These are phyloP conservation scores for Colletotrichum tropicale DNA, from an alignment of 2,329 filamentous ascomycete genomes.

Conservation along the genomic window DNA sequence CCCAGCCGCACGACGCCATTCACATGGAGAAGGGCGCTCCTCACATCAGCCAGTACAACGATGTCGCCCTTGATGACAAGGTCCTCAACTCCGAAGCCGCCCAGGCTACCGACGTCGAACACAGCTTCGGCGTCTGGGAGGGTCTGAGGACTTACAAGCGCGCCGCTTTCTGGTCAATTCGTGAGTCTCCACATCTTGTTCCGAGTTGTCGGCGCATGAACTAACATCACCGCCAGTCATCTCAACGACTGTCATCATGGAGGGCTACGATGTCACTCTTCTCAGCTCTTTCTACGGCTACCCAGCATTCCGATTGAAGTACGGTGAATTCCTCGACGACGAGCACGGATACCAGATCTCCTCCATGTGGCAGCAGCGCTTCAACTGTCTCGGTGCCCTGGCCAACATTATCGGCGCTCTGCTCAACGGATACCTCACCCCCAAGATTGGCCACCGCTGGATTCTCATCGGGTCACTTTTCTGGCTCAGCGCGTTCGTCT, in stretches of 20 bases:
- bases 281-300: conserved; percentile 52
- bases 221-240: conserved; percentile 32
- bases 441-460: conserved; percentile 46
- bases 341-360: conserved; percentile 49
- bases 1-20: conserved; percentile 21
- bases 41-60: conserved; percentile 33
- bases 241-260: conserved; percentile 54
- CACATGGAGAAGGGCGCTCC: conserved; percentile 33
- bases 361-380: conserved; percentile 55
- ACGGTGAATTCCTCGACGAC: conserved; percentile 37
- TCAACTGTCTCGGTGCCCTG: conserved; percentile 40
- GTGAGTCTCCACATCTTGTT: conserved; percentile 26
- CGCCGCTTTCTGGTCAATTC: conserved; percentile 43
- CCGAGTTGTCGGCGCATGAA: not conserved
- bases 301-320: conserved; percentile 41
- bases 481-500: conserved; percentile 47
- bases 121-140: conserved; percentile 36
- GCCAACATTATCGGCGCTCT: conserved; percentile 43
- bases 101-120: conserved; percentile 39
- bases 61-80: conserved; percentile 40
- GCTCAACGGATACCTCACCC: conserved; percentile 46
- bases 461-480: conserved; percentile 47
- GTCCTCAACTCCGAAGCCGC: conserved; percentile 39
- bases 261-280: conserved; percentile 54
- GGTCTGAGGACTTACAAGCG: conserved; percentile 43